Evolutionary conservation across 2,329 filamentous ascomycete genomes (phyloP).

Genomic region (Aspergillus brunneoviolaceus): DNA sequence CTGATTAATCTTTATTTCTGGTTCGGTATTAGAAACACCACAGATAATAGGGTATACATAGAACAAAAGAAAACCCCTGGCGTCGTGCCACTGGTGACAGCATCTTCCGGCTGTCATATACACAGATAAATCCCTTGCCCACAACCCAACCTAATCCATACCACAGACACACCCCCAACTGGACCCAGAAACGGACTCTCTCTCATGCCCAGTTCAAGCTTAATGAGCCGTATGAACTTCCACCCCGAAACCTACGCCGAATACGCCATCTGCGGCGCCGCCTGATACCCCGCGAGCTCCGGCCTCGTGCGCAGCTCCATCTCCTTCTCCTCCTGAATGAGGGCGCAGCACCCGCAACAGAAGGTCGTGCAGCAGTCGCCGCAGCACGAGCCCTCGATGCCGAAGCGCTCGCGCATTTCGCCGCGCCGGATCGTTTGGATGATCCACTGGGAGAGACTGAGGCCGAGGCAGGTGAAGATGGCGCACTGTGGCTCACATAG

Average conservation of each 20-base stretch:
- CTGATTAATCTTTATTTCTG: no score
- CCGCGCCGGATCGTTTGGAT: slow-evolving; percentile 19
- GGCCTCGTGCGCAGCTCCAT: slow-evolving; percentile 18
- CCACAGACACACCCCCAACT: no score
- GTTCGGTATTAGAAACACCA: no score
- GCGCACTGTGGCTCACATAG: slow-evolving; percentile 1
- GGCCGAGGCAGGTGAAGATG: slow-evolving; percentile 13
- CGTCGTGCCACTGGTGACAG: neutral
- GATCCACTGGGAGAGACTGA: slow-evolving; percentile 20
- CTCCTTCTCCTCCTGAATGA: slow-evolving; percentile 25
- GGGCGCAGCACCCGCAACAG: slow-evolving; percentile 21
- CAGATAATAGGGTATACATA: neutral
- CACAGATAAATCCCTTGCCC: no score
- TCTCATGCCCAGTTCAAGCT: no score
- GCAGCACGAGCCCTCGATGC: slow-evolving; percentile 19
- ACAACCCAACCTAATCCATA: no score
- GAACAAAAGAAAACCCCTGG: neutral
- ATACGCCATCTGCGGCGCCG: slow-evolving; percentile 10
- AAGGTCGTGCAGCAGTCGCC: slow-evolving; percentile 20
- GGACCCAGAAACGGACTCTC: no score
- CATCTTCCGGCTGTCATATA: no score
- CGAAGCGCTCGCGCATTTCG: slow-evolving; percentile 18
- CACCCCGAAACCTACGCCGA: neutral
- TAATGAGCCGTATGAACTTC: neutral
- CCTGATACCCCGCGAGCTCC: slow-evolving; percentile 13